Conservation (phyloP, 2,329 filamentous ascomycete genomes). For the Fusarium stilboides region DNA sequence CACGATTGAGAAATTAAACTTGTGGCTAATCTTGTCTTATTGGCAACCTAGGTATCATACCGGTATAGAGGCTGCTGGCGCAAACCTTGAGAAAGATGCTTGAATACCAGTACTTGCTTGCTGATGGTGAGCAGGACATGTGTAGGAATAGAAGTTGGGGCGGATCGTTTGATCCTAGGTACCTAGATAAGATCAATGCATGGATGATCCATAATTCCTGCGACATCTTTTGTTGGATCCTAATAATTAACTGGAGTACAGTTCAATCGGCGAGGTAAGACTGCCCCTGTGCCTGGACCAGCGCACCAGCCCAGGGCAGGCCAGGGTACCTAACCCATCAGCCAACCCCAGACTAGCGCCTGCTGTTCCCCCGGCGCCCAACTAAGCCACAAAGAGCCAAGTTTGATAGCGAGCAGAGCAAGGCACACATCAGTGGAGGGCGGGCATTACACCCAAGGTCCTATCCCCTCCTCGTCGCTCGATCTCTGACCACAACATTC, state of each 20-base stretch:
- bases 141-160: not conserved
- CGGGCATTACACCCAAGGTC: slow-evolving; percentile 32
- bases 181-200: slow-evolving; percentile 12
- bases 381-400: slow-evolving; percentile 43
- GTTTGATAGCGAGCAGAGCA: slow-evolving; percentile 35
- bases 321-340: slow-evolving; percentile 15
- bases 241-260: slow-evolving; percentile 1
- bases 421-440: slow-evolving; percentile 25
- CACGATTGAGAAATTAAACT: slow-evolving; percentile 42
- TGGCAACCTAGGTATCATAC: slow-evolving; percentile 9
- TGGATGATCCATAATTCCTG: slow-evolving; percentile 15
- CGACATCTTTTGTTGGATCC: slow-evolving; percentile 19
- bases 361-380: slow-evolving; percentile 28
- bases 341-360: slow-evolving; percentile 37
- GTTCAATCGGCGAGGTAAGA: slow-evolving; percentile 9
- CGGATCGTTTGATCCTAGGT: not conserved
- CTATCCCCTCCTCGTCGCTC: slow-evolving; percentile 38
- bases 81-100: slow-evolving; percentile 15
- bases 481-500: slow-evolving; percentile 30
- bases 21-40: slow-evolving; percentile 31
- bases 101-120: not conserved
- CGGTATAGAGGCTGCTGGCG: slow-evolving; percentile 1
- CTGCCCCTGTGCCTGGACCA: slow-evolving; percentile 42
- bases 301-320: slow-evolving; percentile 16
- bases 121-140: not conserved